A percentile compares a stretch with the other conserved stretches of the same genome.
Evolutionary conservation across 2,329 filamentous ascomycete species (phyloP).

Genomic region (Cercospora brassicicola): DNA sequence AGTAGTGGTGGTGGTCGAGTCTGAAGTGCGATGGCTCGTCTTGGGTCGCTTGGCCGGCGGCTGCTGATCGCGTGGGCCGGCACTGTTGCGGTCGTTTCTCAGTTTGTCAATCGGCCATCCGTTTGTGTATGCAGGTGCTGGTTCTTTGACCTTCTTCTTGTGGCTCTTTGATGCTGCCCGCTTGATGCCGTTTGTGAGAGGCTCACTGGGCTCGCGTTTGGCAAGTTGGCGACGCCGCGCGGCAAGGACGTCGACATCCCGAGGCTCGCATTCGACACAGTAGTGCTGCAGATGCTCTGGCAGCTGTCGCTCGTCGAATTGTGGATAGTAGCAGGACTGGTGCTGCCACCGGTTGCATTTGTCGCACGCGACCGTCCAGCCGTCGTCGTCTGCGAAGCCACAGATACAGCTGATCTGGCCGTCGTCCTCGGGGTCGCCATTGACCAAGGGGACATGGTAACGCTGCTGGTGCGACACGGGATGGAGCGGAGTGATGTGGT

Average conservation of each 20-base stretch:
- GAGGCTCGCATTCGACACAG: conserved; percentile 84
- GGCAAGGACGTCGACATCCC: conserved; percentile 68
- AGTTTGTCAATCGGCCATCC: conserved; percentile 61
- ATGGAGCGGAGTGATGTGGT: conserved; percentile 32
- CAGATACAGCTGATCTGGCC: conserved; percentile 99
- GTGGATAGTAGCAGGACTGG: conserved; percentile 92
- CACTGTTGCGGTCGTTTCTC: conserved; percentile 57
- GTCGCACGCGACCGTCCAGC: conserved; percentile 95
- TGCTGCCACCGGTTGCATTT: conserved; percentile 97
- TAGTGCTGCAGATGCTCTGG: conserved; percentile 68
- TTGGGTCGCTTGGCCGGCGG: conserved; percentile 77
- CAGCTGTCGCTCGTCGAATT: conserved; percentile 59
- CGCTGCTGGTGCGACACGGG: conserved; percentile 27
- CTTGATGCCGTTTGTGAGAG: conserved; percentile 62
- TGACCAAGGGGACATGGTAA: conserved; percentile 25
- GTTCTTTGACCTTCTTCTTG: conserved; percentile 82
- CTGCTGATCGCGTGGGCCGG: conserved; percentile 53
- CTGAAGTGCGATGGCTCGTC: conserved; percentile 74
- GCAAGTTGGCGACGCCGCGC: conserved; percentile 57
- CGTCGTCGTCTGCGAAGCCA: conserved; percentile 89
- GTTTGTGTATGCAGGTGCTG: conserved; percentile 60
- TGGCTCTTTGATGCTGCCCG: conserved; percentile 75
- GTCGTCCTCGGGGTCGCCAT: conserved; percentile 65
- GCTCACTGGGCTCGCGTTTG: conserved; percentile 51
- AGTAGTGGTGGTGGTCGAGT: conserved; percentile 69